These are phyloP conservation scores for Arabis hirsuta DNA, from an alignment of 345 rosid genomes.

Conservation along the genomic window DNA sequence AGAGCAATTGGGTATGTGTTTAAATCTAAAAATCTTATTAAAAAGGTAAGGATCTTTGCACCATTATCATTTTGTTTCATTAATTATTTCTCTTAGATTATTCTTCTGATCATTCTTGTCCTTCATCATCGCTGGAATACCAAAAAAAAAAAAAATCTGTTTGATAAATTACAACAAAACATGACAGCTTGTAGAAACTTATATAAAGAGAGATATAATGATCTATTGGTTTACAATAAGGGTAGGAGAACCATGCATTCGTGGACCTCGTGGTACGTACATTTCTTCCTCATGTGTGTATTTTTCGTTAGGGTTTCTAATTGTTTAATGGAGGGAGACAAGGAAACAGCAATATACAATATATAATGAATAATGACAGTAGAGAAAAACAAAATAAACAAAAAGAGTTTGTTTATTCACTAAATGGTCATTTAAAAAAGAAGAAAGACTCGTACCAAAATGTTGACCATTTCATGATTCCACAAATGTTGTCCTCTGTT, in stretches of 20 bases:
- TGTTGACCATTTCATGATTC: constrained; percentile 30
- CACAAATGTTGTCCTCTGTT: constrained; percentile 35
- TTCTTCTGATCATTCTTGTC: constrained; percentile 33
- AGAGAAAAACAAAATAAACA: constrained; percentile 18
- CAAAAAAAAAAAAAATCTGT: not conserved
- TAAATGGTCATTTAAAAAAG: not conserved
- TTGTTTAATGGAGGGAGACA: constrained; percentile 24
- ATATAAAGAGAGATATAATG: constrained; percentile 22
- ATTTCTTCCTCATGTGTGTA: constrained; percentile 20
- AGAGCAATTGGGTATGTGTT: not conserved
- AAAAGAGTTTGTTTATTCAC: no score
- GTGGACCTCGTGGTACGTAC: constrained; percentile 35
- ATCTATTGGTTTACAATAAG: constrained; percentile 38
- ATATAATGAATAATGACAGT: constrained; percentile 37
- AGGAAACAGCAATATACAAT: constrained; percentile 15
- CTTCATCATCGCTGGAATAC: constrained; percentile 26
- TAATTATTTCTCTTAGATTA: no score
- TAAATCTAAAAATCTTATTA: not conserved
- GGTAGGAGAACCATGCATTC: constrained; percentile 30
- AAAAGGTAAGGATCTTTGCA: not conserved
- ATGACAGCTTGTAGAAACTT: constrained; percentile 38
- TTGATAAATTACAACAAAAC: constrained; percentile 24
- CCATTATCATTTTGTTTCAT: constrained; percentile 21
- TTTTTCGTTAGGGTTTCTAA: constrained; percentile 5
- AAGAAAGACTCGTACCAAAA: constrained; percentile 10